Base-by-base conservation (phyloP, 306 rosid genomes). In the Cucurbita pepo region DNA sequence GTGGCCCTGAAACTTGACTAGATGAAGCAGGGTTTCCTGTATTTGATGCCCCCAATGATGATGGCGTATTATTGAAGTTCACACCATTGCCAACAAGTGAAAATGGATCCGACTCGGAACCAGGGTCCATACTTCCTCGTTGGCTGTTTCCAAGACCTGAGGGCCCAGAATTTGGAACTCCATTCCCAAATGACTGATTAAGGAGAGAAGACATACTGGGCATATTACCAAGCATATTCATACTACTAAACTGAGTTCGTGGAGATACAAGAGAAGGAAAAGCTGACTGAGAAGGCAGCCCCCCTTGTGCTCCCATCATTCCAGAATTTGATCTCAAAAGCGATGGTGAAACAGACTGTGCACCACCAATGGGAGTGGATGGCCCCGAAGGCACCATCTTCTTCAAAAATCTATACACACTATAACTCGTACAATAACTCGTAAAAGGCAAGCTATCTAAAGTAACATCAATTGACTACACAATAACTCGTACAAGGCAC, bases 361-460 rank as follows among this genome's bases (percentile, higher is more conserved):
- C 73, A 80, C 93, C 87, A 76, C 96, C 93, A 75, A 93, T 87
- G 14, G 86, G 91, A 63, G 89, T 83, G 79, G 96, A 83, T 72
- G 91, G 91, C 88, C 96, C 98, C 48, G 96, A 91, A 71, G 93
- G 91, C 62, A 84, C 93, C 98, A 93, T 93, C 81, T 76, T 83
- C 79, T 63, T 79, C 77, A 70, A 76, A 56, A 53, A 77, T 43
- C 59, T 81, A 76, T 73, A 83, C 72, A 59, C 25, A 59, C 83
- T 77, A 30, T 30, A 30, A 30, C 34, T 30, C 34, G n/a, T 0
- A 59, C 83, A 75, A 30, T 30, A 30, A 30, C 34, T 30, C 34
- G n/a, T 0, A 45, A 69, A 79, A 61, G 36, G 21, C 18, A 44
- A 47, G 25, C 72, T 78, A 85, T 57, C 85, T 83, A 77, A 71